phyloP scores from a whole-genome alignment of 2,329 filamentous ascomycete genomes.

The Plenodomus lindquistii region DNA sequence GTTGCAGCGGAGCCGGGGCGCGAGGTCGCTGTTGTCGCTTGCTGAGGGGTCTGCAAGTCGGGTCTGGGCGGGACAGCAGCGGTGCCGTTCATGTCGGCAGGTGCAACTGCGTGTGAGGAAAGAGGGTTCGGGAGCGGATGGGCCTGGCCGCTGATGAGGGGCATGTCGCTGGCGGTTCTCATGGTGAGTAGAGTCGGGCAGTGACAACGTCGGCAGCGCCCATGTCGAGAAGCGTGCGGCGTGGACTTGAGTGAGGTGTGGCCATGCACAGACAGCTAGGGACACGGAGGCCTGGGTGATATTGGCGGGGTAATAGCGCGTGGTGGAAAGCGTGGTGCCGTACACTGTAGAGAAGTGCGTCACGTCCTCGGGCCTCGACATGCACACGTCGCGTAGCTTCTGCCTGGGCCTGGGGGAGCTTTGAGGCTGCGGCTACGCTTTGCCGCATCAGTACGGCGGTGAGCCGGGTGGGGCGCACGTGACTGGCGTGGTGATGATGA shows the following conservation, averaged over 20 bases:
- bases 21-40: constrained; percentile 15
- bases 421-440: constrained; percentile 8
- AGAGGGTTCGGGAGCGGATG: constrained; percentile 35
- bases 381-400: background rate
- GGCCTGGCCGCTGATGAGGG: constrained; percentile 23
- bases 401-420: constrained; percentile 5
- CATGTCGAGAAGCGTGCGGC: constrained; percentile 32
- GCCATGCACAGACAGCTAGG: background rate
- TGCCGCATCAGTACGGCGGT: constrained; percentile 18
- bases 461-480: constrained; percentile 7
- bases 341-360: background rate
- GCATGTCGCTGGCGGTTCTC: constrained; percentile 34
- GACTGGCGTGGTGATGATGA: background rate
- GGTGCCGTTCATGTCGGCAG: constrained; percentile 22
- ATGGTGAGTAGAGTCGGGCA: constrained; percentile 31
- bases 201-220: constrained; percentile 29
- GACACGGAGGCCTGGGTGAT: no score
- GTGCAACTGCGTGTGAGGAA: constrained; percentile 29
- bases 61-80: constrained; percentile 8
- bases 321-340: background rate
- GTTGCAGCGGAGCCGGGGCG: constrained; percentile 36
- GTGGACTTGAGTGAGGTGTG: constrained; percentile 4
- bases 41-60: constrained; percentile 17
- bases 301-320: no score
- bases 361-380: background rate